phyloP scores from a whole-genome alignment of 1,139 yeast species.

The Dujonia santamariae region DNA sequence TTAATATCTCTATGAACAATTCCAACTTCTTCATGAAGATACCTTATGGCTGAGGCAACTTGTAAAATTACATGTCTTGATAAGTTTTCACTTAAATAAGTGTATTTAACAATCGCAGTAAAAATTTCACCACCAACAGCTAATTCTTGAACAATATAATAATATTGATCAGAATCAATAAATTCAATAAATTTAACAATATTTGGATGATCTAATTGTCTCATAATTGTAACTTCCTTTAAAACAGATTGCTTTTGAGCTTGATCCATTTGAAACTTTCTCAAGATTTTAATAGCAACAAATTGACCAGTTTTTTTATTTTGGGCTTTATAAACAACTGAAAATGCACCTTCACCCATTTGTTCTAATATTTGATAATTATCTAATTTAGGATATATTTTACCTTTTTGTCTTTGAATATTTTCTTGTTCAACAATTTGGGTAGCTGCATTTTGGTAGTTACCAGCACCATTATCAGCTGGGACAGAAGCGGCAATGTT shows the following conservation, averaged over 20 bases:
- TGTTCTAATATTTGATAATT: constrained; percentile 58
- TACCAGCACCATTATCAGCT: too few relatives aligned
- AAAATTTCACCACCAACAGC: constrained; percentile 57
- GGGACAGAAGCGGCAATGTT: too few relatives aligned
- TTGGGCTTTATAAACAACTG: constrained; percentile 75
- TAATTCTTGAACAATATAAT: constrained; percentile 54
- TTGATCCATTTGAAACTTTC: constrained; percentile 54
- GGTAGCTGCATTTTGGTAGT: constrained; percentile 54
- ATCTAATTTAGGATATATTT: constrained; percentile 43
- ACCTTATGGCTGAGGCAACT: constrained; percentile 47
- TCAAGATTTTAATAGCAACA: constrained; percentile 67
- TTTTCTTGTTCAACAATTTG: constrained; percentile 65
- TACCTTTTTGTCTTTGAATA: constrained; percentile 28
- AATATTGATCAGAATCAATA: constrained; percentile 45
- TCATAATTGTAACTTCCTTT: constrained; percentile 59
- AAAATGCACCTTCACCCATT: constrained; percentile 93
- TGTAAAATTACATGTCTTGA: constrained; percentile 51
- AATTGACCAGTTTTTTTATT: constrained; percentile 41
- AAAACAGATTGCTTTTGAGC: constrained; percentile 53
- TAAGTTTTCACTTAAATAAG: constrained; percentile 54
- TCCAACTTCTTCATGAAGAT: constrained; percentile 55
- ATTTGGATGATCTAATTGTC: constrained; percentile 50
- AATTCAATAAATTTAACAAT: constrained; percentile 47
- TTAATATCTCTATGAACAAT: constrained; percentile 57
- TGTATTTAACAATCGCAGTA: constrained; percentile 53